Conservation (phyloP, 192 early-diverging fungal genomes). For the Pilaira anomala region DNA sequence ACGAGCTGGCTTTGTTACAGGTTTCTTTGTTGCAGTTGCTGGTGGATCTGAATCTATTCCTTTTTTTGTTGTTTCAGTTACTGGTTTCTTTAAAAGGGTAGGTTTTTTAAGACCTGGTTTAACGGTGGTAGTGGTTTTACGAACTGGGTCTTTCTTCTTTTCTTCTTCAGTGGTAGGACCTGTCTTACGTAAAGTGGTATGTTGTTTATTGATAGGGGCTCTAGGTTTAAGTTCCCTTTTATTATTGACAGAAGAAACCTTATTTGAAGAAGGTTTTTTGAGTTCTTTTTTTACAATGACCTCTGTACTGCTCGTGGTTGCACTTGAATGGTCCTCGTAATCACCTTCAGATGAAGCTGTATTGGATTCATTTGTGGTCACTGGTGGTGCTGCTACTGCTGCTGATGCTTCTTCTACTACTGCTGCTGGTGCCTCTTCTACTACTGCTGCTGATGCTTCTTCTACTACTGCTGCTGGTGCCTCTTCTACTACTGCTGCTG, state of each 20-base stretch:
- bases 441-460: too few relatives aligned
- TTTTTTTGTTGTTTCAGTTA: background rate
- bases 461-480: too few relatives aligned
- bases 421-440: too few relatives aligned
- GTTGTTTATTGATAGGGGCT: background rate
- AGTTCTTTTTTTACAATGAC: background rate
- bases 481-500: too few relatives aligned
- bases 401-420: too few relatives aligned
- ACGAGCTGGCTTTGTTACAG: slow-evolving; percentile 1
- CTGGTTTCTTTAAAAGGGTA: background rate
- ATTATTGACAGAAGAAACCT: slow-evolving; percentile 2
- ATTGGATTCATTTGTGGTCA: slow-evolving; percentile 1
- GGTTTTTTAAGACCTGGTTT: too few relatives aligned
- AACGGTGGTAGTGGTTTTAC: too few relatives aligned
- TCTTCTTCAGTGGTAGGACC: background rate
- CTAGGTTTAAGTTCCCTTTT: background rate
- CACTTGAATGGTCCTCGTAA: background rate
- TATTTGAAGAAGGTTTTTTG: background rate
- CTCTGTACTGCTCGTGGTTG: background rate
- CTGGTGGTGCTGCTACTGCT: too few relatives aligned
- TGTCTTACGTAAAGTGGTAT: slow-evolving; percentile 1
- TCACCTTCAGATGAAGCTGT: background rate
- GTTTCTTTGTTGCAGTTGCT: background rate
- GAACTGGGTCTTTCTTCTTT: slow-evolving; percentile 4
- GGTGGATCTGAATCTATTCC: too few relatives aligned